A percentile compares a stretch with the other conserved stretches of the same genome.
Evolutionary conservation across 768 basidiomycete genomes (phyloP).

Genomic region (Suillus subluteus): DNA sequence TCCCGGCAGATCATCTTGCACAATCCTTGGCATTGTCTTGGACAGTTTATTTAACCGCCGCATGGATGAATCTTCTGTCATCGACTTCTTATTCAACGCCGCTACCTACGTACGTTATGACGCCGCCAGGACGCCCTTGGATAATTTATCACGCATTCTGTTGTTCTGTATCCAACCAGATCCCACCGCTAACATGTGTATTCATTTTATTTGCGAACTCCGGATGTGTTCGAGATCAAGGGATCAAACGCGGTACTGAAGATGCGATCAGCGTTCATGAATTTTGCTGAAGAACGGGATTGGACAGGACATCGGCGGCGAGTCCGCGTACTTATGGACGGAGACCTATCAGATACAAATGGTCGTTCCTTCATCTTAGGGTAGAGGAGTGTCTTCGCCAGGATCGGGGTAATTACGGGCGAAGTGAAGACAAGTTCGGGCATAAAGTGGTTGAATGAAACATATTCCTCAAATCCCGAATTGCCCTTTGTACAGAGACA

Average conservation of each 20-base stretch:
- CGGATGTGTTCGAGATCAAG: not conserved
- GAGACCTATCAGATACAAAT: not conserved
- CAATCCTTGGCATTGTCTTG: constrained; percentile 91
- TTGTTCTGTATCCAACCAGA: not conserved
- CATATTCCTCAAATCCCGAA: not conserved
- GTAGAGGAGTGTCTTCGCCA: not conserved
- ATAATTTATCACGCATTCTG: constrained; percentile 51
- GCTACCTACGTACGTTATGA: constrained; percentile 94
- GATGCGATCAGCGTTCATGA: not conserved
- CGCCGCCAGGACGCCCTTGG: constrained; percentile 96
- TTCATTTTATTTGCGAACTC: not conserved
- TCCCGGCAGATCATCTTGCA: constrained; percentile 62
- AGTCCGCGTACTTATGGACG: not conserved
- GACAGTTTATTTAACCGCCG: constrained; percentile 91
- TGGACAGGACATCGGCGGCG: not conserved
- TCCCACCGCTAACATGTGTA: not conserved
- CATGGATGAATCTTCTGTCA: constrained; percentile 93
- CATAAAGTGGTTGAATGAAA: not conserved
- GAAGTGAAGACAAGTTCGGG: not conserved
- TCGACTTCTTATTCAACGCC: constrained; percentile 94
- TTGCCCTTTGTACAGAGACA: not conserved
- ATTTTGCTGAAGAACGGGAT: not conserved
- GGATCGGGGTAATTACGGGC: not conserved
- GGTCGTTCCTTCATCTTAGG: not conserved
- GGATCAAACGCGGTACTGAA: not conserved